Evolutionary conservation across 2,329 filamentous ascomycete species (phyloP).

Genomic region (Colletotrichum sp.): DNA sequence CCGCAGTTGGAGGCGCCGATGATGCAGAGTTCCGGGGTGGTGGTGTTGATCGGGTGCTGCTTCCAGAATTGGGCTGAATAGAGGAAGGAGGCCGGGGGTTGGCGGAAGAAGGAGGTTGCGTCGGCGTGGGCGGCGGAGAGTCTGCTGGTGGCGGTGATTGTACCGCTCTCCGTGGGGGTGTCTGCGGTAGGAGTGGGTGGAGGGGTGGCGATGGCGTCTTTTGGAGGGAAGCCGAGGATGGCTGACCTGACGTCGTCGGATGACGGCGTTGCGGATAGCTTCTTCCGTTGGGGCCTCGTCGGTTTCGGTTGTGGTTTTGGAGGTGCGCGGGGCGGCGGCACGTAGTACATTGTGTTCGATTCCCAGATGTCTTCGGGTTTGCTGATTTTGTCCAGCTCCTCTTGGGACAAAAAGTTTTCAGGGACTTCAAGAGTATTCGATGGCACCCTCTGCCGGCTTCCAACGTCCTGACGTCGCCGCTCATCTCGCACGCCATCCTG

Average conservation of each 20-base stretch:
- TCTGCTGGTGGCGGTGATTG: background rate
- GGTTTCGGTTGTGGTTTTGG: background rate
- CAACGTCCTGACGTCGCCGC: background rate
- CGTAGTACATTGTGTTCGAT: conserved; percentile 5
- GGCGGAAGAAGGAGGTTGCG: conserved; percentile 3
- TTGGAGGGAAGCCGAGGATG: background rate
- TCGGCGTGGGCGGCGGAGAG: background rate
- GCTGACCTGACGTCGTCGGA: background rate
- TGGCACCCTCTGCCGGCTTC: background rate
- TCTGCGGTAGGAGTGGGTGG: background rate
- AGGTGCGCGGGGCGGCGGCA: background rate
- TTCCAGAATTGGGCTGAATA: conserved; percentile 56
- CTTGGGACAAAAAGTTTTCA: background rate
- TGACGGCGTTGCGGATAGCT: background rate
- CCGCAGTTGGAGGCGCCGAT: conserved; percentile 89
- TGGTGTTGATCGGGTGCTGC: conserved; percentile 55
- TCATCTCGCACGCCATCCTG: background rate
- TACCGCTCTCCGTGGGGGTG: background rate
- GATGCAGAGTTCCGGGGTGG: conserved; percentile 70
- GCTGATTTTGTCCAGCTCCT: conserved; percentile 4
- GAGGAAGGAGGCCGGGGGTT: conserved; percentile 39
- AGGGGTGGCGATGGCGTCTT: background rate
- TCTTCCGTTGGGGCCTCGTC: background rate
- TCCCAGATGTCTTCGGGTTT: background rate
- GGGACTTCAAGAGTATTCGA: background rate